phyloP scores from a whole-genome alignment of 176 grass and related monocot genomes.

The Ensete glaucum region DNA sequence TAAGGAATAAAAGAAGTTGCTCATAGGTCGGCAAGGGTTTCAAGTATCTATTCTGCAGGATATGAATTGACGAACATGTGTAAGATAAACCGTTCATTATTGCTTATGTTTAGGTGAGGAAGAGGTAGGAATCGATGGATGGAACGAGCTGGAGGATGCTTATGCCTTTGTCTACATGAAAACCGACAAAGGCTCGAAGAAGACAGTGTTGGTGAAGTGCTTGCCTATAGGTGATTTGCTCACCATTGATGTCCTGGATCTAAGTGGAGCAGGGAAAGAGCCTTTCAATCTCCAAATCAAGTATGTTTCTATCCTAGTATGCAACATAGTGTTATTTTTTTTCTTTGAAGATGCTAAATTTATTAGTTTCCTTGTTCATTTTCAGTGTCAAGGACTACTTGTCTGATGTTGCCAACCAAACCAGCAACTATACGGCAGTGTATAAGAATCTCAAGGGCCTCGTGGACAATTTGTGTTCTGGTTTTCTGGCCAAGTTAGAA shows the following conservation, averaged over 20 bases:
- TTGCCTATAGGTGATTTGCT: constrained; percentile 56
- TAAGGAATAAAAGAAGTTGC: no score
- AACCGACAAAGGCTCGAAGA: constrained; percentile 54
- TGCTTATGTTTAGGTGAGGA: constrained; percentile 16
- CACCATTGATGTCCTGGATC: constrained; percentile 57
- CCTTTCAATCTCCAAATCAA: constrained; percentile 52
- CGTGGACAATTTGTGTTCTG: constrained; percentile 49
- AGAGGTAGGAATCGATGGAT: constrained; percentile 50
- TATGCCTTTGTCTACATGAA: constrained; percentile 71
- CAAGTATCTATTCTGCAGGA: no score
- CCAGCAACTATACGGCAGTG: constrained; percentile 63
- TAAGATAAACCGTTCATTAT: neutral
- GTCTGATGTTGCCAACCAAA: constrained; percentile 23
- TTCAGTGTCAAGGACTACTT: constrained; percentile 76
- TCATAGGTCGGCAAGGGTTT: no score
- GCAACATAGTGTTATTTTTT: no score
- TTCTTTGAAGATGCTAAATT: constrained; percentile 6
- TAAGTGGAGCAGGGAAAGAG: constrained; percentile 34
- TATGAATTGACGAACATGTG: neutral
- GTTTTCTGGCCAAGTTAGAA: constrained; percentile 50
- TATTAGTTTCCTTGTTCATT: constrained; percentile 1
- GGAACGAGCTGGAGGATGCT: constrained; percentile 54
- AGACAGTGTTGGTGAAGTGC: constrained; percentile 49
- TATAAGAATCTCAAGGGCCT: constrained; percentile 83
- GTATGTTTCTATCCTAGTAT: constrained; percentile 28